Base-by-base conservation (phyloP, 306 rosid genomes). In the Cucurbita pepo region DNA sequence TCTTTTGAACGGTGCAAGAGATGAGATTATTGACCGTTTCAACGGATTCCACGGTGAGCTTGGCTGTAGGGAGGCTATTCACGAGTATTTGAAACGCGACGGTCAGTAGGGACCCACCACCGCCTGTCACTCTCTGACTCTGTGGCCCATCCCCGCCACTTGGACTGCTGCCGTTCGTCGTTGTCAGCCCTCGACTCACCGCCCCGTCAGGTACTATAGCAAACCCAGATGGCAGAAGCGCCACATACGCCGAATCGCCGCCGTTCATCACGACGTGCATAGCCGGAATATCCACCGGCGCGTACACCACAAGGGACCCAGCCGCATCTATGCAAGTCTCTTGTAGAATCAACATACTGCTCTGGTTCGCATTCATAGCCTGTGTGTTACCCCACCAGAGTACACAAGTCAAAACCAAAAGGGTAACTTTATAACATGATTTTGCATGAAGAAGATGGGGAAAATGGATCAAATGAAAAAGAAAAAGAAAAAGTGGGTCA, bases 201-300 rank as follows among this genome's bases (percentile, higher is more conserved):
- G 85, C 88, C n/a, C 99, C 99, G 12, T 95, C 99, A 0, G 99
- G 97, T 0, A 91, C 97, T 1, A 91, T 83, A 0, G 99, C 92
- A 7, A 95, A 95, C 1, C 99, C 99, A 0, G 99, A 95, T 0
- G 99, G 99, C 1, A 95, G 69, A 5, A 95, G 72, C 0, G 99
- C 99, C 84, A 95, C 99, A 52, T 95, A 95, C 14, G 99, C 95
- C 0, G 99, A 95, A 72, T 95, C 99, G 0, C 99, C 99, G 4
- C 99, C 97, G 81, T 88, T 95, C 99, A 95, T 95, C 12, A 95
- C 97, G 0, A 95, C 86, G 57, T 95, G 99, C 97, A 95, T 95
- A 4, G 99, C 99, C 0, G 99, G 97, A 0, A 91, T 91, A 62
- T 95, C 99, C 0, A 95, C 99, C 3, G 99, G 99, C 75, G 99